Conservation (phyloP, 768 basidiomycete genomes). For the Lanmaoa rubissima region DNA sequence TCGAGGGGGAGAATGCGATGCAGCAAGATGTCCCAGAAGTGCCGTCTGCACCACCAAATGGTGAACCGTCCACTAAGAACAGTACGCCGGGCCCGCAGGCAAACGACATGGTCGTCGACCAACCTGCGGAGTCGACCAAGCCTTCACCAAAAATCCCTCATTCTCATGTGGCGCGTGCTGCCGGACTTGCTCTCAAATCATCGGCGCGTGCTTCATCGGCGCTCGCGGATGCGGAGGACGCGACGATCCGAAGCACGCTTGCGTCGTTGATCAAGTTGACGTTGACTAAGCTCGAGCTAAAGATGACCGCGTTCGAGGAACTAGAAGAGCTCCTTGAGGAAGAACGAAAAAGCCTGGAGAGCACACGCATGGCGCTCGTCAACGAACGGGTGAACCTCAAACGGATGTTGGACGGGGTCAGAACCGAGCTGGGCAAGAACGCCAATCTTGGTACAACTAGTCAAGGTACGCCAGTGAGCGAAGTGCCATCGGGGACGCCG, state of each 20-base stretch:
- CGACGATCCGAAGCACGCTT: slow-evolving; percentile 73
- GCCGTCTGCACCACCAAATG: slow-evolving; percentile 4
- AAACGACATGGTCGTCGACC: slow-evolving; percentile 52
- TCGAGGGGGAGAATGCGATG: slow-evolving; percentile 41
- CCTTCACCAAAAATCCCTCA: slow-evolving; percentile 49
- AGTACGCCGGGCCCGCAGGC: slow-evolving; percentile 17
- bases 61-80: slow-evolving; percentile 16
- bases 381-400: slow-evolving; percentile 74
- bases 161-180: slow-evolving; percentile 78
- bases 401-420: slow-evolving; percentile 67
- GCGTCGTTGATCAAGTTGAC: slow-evolving; percentile 83
- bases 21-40: slow-evolving; percentile 30
- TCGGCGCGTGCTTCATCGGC: slow-evolving; percentile 82
- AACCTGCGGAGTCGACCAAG: slow-evolving; percentile 29
- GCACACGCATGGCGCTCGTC: slow-evolving; percentile 73
- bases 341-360: slow-evolving; percentile 83
- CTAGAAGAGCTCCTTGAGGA: slow-evolving; percentile 90
- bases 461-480: slow-evolving; percentile 56
- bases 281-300: slow-evolving; percentile 86
- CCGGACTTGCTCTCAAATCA: slow-evolving; percentile 82
- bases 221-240: slow-evolving; percentile 81
- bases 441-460: slow-evolving; percentile 52
- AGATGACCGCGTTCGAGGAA: slow-evolving; percentile 93
- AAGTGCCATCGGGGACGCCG: slow-evolving; percentile 45
- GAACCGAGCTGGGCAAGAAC: slow-evolving; percentile 60